Conservation (phyloP, 78 protist genomes). For the Isochrysis galbana region DNA sequence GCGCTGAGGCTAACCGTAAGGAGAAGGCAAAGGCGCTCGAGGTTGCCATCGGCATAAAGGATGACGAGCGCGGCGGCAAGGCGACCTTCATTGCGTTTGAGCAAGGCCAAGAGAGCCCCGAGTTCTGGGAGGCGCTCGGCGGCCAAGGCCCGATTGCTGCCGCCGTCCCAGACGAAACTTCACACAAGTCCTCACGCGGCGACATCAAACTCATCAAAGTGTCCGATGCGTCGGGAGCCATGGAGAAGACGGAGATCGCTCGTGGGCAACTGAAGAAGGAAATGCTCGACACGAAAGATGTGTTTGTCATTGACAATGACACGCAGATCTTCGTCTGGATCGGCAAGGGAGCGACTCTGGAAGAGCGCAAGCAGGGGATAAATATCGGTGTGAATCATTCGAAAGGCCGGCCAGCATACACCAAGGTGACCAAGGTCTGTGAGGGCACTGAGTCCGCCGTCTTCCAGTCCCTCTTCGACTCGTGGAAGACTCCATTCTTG, state of each 20-base stretch:
- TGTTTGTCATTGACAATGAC: slow-evolving; percentile 51
- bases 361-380: slow-evolving; percentile 23
- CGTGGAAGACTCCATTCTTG: not conserved
- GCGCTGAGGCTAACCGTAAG: not conserved
- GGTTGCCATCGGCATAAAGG: slow-evolving; percentile 33
- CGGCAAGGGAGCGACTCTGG: slow-evolving; percentile 47
- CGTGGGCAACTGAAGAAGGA: not conserved
- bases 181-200: not conserved
- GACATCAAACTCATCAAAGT: not conserved
- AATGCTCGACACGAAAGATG: slow-evolving; percentile 58
- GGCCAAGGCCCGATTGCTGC: not conserved
- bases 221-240: not conserved
- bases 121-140: not conserved
- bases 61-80: slow-evolving; percentile 53
- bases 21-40: slow-evolving; percentile 65
- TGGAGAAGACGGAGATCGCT: not conserved
- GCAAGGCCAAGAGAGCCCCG: not conserved
- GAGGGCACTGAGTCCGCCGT: not conserved
- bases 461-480: not conserved
- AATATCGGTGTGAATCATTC: not conserved
- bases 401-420: not conserved
- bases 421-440: not conserved
- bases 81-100: not conserved
- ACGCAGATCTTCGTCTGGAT: slow-evolving; percentile 57
- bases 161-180: not conserved